Conservation (phyloP, 2,329 filamentous ascomycete genomes). For the Neopestalotiopsis sp. region DNA sequence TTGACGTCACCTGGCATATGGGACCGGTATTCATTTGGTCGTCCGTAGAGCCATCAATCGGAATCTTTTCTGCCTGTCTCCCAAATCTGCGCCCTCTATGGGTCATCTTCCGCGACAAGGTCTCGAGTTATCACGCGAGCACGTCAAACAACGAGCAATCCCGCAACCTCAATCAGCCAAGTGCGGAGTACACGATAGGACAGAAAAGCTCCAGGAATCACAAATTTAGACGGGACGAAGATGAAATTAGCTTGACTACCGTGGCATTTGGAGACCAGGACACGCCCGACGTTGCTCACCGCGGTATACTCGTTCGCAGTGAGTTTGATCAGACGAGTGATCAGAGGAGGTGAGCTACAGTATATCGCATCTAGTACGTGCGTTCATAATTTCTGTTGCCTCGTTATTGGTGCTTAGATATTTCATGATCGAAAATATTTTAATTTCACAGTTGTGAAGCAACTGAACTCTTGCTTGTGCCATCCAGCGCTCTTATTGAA, state of each 20-base stretch:
- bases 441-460: too few species aligned
- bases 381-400: too few species aligned
- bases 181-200: background rate
- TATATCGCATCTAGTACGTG: background rate
- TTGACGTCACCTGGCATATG: constrained; percentile 11
- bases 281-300: background rate
- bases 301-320: background rate
- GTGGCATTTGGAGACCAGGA: background rate
- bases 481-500: too few species aligned
- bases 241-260: background rate
- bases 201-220: background rate
- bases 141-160: background rate
- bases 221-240: background rate
- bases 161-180: background rate
- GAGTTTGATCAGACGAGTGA: background rate
- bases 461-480: too few species aligned
- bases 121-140: background rate
- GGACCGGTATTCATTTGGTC: constrained; percentile 10
- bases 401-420: too few species aligned
- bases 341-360: background rate
- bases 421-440: too few species aligned
- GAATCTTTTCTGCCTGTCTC: background rate
- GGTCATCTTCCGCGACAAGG: background rate
- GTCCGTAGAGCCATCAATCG: background rate
- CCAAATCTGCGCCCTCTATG: constrained; percentile 4